Evolutionary conservation across 208 protist species (phyloP), one percentile per base, ranked within the genome.

Genomic region (Crithidia acanthocephali): DNA sequence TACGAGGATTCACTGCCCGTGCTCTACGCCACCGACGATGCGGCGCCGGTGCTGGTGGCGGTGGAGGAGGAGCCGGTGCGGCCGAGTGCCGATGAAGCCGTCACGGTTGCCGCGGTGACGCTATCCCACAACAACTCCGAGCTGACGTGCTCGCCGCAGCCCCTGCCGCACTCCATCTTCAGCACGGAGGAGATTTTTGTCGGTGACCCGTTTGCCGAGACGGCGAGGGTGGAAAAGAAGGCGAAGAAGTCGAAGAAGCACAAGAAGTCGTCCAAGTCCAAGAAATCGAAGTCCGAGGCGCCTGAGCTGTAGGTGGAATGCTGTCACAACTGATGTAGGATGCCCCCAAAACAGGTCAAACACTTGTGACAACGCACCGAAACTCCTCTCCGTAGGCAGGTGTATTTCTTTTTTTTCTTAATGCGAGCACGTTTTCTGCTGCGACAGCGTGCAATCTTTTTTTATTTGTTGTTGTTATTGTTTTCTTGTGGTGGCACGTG

Each of bases 171-270:
- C 3, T 67, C 61, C 5, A 18, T 75, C 13, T 68, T 55, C 61
- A 57, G 30, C 61, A 40, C 20, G 5, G 32, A 48, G n/a, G 61
- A 75, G 44, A 28, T 75, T 28, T 68, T 68, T n/a, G 25, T 57
- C 1, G 61, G 70, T 27, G 53, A 58, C 25, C 70, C 61, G 6
- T 68, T 68, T 32, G 33, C 28, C 7, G 30, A 27, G 25, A 27
- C 59, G 51, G 35, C 48, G n/a, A 50, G 44, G 30, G 1, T 18
- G 35, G 59, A 68, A 40, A 66, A 51, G 50, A 30, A 51, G 50
- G 22, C 57, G 40, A 63, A 56, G 23, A 68, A 37, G 13, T 2
- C 32, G 16, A 47, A 57, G 25, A 73, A 67, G 45, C 32, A 27
- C 2, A 51, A 40, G 58, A 65, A 59, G 55, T 35, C n/a, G 22